Percentiles rank a stretch among this genome's conserved stretches.
These are phyloP conservation scores for Rhytidiadelphus loreus DNA, from an alignment of 225 moss, liverwort and hornwort species.

Conservation along the genomic window DNA sequence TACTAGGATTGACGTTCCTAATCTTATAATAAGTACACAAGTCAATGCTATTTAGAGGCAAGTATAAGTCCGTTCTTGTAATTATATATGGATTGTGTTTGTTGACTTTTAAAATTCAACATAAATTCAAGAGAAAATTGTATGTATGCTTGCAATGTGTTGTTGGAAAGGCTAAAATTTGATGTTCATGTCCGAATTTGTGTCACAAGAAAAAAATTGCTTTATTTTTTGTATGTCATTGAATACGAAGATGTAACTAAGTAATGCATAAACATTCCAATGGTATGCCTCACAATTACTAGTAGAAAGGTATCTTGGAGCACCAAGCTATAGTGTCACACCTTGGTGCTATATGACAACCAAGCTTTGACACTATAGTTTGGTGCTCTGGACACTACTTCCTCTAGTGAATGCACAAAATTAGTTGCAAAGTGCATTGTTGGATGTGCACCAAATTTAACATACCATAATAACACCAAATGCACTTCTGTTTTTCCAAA, in stretches of 20 bases:
- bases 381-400: rapidly evolving
- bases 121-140: too few relatives aligned
- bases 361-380: neutral
- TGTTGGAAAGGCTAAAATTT: neutral
- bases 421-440: neutral
- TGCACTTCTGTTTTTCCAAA: too few relatives aligned
- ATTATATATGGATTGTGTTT: neutral
- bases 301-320: neutral
- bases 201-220: neutral
- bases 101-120: too few relatives aligned
- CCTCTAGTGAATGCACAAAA: neutral
- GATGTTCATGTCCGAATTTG: too few relatives aligned
- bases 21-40: neutral
- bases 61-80: neutral
- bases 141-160: neutral
- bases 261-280: neutral
- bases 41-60: neutral
- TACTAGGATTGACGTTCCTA: neutral
- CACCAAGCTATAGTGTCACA: neutral
- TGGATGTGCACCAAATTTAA: too few relatives aligned
- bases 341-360: too few relatives aligned
- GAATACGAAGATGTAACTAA: neutral
- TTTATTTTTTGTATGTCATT: neutral
- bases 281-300: neutral
- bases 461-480: too few relatives aligned